These are phyloP conservation scores for Kokia cookei DNA, from an alignment of 441 rosid genomes.

Conservation along the genomic window DNA sequence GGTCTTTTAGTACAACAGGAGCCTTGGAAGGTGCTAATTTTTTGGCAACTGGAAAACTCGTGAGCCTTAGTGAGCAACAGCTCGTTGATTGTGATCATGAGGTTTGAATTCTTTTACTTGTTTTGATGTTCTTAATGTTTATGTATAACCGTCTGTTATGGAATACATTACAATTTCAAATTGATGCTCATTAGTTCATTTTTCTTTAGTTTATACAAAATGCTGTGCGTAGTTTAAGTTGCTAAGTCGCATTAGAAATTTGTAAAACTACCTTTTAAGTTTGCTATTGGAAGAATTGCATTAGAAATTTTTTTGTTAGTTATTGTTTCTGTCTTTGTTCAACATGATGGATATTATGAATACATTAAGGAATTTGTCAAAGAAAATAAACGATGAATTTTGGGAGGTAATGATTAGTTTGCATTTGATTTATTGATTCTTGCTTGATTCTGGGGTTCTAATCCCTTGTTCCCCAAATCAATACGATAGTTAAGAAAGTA, in stretches of 20 bases:
- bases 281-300: neutral
- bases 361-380: neutral
- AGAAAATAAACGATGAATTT: neutral
- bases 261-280: neutral
- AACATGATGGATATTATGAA: neutral
- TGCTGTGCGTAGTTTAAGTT: neutral
- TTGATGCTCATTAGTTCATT: neutral
- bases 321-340: neutral
- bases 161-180: neutral
- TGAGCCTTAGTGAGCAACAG: constrained; percentile 95
- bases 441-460: neutral
- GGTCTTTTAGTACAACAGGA: constrained; percentile 96
- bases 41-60: constrained; percentile 79
- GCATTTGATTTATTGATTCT: neutral
- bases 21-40: constrained; percentile 91
- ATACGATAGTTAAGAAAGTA: neutral
- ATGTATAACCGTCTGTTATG: neutral
- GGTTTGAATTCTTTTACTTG: constrained; percentile 28
- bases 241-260: neutral
- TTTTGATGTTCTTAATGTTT: neutral
- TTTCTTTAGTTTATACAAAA: neutral
- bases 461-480: neutral
- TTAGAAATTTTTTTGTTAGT: neutral
- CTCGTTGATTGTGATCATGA: constrained; percentile 98
- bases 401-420: neutral